Percentiles rank a stretch among this genome's conserved stretches.
These are phyloP conservation scores for Ilyonectria mors-panacis DNA, from an alignment of 2,329 filamentous ascomycete genomes.

Conservation along the genomic window DNA sequence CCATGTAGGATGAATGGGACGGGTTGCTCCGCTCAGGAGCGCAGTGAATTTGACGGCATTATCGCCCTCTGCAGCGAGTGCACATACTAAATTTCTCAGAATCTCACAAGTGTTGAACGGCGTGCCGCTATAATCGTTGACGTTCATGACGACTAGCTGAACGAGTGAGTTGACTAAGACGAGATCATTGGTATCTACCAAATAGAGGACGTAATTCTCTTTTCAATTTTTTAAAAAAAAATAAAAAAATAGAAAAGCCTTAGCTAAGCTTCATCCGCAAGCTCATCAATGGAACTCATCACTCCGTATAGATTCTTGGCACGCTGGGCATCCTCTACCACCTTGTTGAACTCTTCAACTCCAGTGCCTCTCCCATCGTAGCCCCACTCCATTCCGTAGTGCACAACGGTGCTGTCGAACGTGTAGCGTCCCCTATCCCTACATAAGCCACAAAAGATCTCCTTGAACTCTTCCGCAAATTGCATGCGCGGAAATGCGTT, in stretches of 20 bases:
- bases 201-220: slow-evolving; percentile 3
- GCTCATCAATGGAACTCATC: slow-evolving; percentile 12
- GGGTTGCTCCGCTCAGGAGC: background rate
- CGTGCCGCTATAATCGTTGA: background rate
- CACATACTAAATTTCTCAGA: background rate
- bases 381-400: slow-evolving; percentile 10
- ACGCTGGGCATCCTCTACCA: slow-evolving; percentile 9
- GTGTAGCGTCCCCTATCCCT: slow-evolving; percentile 10
- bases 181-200: slow-evolving; percentile 6
- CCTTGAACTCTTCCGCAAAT: slow-evolving; percentile 9
- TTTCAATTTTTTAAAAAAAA: background rate
- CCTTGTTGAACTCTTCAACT: slow-evolving; percentile 6
- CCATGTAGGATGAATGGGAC: background rate
- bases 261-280: slow-evolving; percentile 11
- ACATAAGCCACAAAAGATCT: slow-evolving; percentile 10
- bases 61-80: background rate
- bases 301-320: slow-evolving; percentile 8
- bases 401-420: slow-evolving; percentile 12
- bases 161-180: slow-evolving; percentile 5
- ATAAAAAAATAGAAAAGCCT: background rate
- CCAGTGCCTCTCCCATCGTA: slow-evolving; percentile 12
- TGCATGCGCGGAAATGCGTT: too few relatives aligned
- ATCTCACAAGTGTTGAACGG: background rate
- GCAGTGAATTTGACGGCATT: background rate
- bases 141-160: background rate